Base-by-base conservation (phyloP, 225 moss, liverwort and hornwort genomes). In the Straminergon stramineum region DNA sequence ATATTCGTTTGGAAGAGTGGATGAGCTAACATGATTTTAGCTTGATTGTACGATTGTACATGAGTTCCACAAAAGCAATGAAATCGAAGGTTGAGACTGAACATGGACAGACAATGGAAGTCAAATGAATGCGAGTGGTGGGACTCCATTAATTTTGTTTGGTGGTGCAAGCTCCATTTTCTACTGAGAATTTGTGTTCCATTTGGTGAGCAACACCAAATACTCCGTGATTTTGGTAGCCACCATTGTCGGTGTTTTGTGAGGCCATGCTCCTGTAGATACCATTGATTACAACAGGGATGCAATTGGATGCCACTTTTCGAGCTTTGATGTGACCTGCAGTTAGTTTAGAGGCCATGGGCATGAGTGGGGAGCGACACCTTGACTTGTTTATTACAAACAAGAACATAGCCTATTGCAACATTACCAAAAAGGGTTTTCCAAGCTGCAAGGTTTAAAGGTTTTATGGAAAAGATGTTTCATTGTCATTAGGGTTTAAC, bases 341-440 rank as follows among this genome's bases (percentile, higher is more conserved):
- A 60, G 94, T 96, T 87, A 96, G 98, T 92, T 93, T 94, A 86
- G 97, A 96, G 91, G 96, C 96, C 37, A 98, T 97, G 94, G 95
- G 96, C 89, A 96, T 95, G 90, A 97, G 97, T 87, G 96, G 96
- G 83, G 97, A 97, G 94, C 96, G 94, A 87, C 98, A 97, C 84
- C 96, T 98, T 73, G 97, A 48, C 48, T 48, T 48, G 48, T 9
- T 48, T 48, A 48, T 9, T 48, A 48, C 10, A 48, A 48, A 48
- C 9, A 48, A 48, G n/a, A n/a, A n/a, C 48, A 48, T 2, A 48
- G 48, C 10, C 2, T 43, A 3, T 73, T 73, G 28, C 73, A 73
- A 45, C 43, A 43, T 28, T 17, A 43, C 10, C 9, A n/a, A n/a
- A n/a, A n/a, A n/a, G n/a, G n/a, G n/a, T n/a, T n/a, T n/a, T n/a